phyloP scores from a whole-genome alignment of 345 rosid species.

The Lepidium didymum region DNA sequence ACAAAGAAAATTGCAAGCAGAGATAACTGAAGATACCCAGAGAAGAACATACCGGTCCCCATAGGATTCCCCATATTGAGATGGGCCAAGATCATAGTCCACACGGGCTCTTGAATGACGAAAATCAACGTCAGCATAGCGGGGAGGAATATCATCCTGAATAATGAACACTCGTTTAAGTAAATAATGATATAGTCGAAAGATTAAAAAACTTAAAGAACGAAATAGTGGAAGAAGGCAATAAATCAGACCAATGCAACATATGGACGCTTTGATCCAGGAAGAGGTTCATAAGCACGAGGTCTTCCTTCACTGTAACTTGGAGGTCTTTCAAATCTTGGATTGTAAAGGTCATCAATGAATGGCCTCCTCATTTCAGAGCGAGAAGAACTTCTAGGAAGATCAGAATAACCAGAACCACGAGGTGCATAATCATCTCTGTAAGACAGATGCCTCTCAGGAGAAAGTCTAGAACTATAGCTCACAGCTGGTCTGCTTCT shows the following conservation, averaged over 20 bases:
- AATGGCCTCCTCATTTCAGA: conserved; percentile 69
- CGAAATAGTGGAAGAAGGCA: not conserved
- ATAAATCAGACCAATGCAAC: conserved; percentile 58
- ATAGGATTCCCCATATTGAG: conserved; percentile 75
- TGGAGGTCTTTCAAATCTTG: conserved; percentile 76
- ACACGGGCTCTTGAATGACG: conserved; percentile 88
- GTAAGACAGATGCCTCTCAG: conserved; percentile 69
- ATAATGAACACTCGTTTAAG: not conserved
- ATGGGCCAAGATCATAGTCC: conserved; percentile 70
- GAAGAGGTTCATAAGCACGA: conserved; percentile 76
- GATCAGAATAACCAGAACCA: conserved; percentile 63
- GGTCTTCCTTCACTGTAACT: conserved; percentile 69
- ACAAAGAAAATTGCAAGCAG: not conserved
- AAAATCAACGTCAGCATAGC: conserved; percentile 58
- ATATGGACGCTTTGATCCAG: conserved; percentile 91
- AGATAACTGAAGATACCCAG: not conserved
- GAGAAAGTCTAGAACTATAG: conserved; percentile 63
- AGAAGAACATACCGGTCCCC: conserved; percentile 58
- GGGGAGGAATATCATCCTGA: conserved; percentile 85
- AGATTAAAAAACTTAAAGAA: not conserved
- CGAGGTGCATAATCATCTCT: conserved; percentile 77
- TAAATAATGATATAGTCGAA: not conserved
- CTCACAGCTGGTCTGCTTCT: conserved; percentile 70
- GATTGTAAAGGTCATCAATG: conserved; percentile 67
- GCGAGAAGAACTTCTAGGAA: conserved; percentile 63